Evolutionary conservation across 768 basidiomycete species (phyloP).

Genomic region (Leccinum olivaceopallidum): DNA sequence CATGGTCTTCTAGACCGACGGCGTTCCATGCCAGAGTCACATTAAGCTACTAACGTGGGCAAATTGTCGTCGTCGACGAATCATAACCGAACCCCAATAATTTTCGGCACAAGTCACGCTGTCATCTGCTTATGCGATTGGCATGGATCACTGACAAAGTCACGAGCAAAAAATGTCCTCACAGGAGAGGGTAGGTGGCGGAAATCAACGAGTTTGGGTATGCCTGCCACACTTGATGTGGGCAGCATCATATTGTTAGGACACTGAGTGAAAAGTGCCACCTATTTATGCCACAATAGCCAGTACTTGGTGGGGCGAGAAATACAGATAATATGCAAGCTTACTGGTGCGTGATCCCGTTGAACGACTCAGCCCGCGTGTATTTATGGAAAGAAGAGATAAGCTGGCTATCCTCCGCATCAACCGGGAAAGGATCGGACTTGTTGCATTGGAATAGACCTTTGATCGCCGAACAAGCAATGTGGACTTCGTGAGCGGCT

Average conservation of each 20-base stretch:
- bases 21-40: not conserved
- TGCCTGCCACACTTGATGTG: not conserved
- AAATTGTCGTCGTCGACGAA: not conserved
- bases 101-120: conserved; percentile 2
- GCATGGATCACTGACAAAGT: not conserved
- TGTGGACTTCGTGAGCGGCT: not conserved
- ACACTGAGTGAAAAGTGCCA: not conserved
- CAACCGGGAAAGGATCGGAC: not conserved
- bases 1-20: not conserved
- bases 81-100: not conserved
- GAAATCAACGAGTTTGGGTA: not conserved
- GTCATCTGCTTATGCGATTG: not conserved
- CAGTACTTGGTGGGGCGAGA: not conserved
- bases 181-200: not conserved
- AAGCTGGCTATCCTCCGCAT: not conserved
- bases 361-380: not conserved
- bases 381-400: not conserved
- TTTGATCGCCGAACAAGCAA: not conserved
- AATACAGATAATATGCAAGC: not conserved
- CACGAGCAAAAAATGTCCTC: conserved; percentile 1
- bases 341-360: not conserved
- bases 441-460: not conserved
- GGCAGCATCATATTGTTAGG: not conserved
- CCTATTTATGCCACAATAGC: not conserved
- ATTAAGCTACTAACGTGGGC: not conserved